Evolutionary conservation across 345 rosid species (phyloP).

Genomic region (Dimocarpus longan): DNA sequence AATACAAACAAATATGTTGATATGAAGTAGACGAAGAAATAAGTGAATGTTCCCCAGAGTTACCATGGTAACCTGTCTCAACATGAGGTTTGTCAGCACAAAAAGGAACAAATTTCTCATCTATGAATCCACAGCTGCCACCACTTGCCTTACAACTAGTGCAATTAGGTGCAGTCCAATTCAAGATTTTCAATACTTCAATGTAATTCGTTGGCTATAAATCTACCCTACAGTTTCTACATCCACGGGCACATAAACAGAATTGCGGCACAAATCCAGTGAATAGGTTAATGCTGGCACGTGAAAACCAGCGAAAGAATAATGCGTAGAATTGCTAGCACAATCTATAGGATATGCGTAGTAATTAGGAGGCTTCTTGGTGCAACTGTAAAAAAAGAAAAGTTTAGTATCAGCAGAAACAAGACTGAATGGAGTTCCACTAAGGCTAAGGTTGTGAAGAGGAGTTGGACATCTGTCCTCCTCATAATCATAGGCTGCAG

Average conservation of each 20-base stretch:
- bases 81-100: too few relatives aligned
- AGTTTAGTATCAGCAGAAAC: constrained; percentile 23
- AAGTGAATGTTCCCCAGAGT: too few relatives aligned
- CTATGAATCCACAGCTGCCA: too few relatives aligned
- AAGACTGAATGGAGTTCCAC: constrained; percentile 47
- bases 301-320: constrained; percentile 44
- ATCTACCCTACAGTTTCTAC: background rate
- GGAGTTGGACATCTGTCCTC: constrained; percentile 43
- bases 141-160: too few relatives aligned
- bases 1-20: too few relatives aligned
- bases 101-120: too few relatives aligned
- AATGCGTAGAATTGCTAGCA: constrained; percentile 23
- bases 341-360: constrained; percentile 33
- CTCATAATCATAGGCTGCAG: constrained; percentile 23
- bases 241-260: constrained; percentile 34
- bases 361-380: constrained; percentile 3
- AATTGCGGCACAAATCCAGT: constrained; percentile 31
- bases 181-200: too few relatives aligned
- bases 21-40: too few relatives aligned
- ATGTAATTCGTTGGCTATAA: too few relatives aligned
- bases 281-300: constrained; percentile 8
- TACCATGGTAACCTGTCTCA: too few relatives aligned
- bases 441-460: constrained; percentile 44
- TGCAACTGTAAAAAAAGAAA: constrained; percentile 52
- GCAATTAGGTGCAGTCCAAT: too few relatives aligned